Base-by-base conservation (phyloP, 331 rosid genomes). In the Quercus tomentella region DNA sequence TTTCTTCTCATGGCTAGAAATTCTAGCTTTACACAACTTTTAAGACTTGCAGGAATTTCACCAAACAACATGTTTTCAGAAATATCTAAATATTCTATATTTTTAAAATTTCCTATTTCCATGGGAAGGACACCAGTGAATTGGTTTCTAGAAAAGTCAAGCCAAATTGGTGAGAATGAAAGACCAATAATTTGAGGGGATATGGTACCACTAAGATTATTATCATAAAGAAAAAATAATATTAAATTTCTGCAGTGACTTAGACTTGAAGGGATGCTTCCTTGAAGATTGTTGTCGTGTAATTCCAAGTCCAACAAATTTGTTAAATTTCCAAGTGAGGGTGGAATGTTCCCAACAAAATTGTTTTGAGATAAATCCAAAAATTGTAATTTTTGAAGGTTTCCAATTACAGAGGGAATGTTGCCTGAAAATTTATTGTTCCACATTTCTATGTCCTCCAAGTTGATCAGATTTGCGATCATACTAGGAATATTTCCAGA, bases 321-420 rank as follows among this genome's bases (percentile, higher is more conserved):
- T 12, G 79, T 78, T 33, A 80, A 43, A 35, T 83, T 83, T 26
- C 84, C 84, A 10, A 84, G 5, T 22, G 82, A 72, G 30, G 43
- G 17, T 18, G 84, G 79, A 4, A 83, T 62, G 57, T 35, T 10
- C 7, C 80, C 80, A 0, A 77, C 20, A 20, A 84, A 51, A 3
- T 2, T 33, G 56, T 84, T 80, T 31, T 1, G 0, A 2, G 1
- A 0, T 21, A 26, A 26, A 26, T 26, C 28, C 72, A 84, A 14
- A 0, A 0, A 0, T 2, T 4, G 11, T 30, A 80, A 31, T 4
- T 4, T 31, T 1, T 31, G 33, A 31, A 31, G 33, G 33, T 31
- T 31, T 31, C 33, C 33, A 31, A 31, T 1, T 26, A 1, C 2
- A 26, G 28, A 26, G 28, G 28, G 28, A 1, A 26, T 26, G 28